phyloP scores from a whole-genome alignment of 345 rosid species.

The Populus nigra region DNA sequence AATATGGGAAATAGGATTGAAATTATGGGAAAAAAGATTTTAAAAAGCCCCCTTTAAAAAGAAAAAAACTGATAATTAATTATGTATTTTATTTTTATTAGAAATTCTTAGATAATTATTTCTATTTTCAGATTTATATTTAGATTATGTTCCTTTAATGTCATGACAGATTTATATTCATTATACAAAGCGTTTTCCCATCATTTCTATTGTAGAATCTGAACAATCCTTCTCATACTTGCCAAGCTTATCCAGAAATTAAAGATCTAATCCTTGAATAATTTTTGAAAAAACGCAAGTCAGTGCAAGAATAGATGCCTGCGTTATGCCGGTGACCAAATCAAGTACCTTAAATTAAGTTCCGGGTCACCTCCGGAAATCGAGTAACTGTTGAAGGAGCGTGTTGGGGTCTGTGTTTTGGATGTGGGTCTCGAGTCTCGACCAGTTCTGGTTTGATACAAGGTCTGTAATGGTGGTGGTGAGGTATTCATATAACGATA shows the following conservation, averaged over 20 bases:
- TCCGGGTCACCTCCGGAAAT: constrained; percentile 51
- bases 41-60: no score
- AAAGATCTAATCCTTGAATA: constrained; percentile 64
- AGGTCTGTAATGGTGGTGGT: constrained; percentile 35
- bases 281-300: constrained; percentile 42
- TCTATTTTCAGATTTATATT: no score
- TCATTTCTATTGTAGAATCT: constrained; percentile 64
- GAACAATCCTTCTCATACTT: constrained; percentile 30
- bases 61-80: no score
- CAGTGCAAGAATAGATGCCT: constrained; percentile 24
- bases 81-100: no score
- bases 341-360: constrained; percentile 53
- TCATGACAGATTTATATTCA: no score
- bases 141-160: no score
- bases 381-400: constrained; percentile 44
- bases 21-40: no score
- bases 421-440: constrained; percentile 42
- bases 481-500: neutral
- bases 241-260: constrained; percentile 47
- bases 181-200: constrained; percentile 67
- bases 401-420: constrained; percentile 32
- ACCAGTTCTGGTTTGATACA: constrained; percentile 63
- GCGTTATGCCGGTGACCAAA: constrained; percentile 41
- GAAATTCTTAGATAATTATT: no score
- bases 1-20: no score